Conservation (phyloP, 345 rosid genomes). For the Physaria fendleri region DNA sequence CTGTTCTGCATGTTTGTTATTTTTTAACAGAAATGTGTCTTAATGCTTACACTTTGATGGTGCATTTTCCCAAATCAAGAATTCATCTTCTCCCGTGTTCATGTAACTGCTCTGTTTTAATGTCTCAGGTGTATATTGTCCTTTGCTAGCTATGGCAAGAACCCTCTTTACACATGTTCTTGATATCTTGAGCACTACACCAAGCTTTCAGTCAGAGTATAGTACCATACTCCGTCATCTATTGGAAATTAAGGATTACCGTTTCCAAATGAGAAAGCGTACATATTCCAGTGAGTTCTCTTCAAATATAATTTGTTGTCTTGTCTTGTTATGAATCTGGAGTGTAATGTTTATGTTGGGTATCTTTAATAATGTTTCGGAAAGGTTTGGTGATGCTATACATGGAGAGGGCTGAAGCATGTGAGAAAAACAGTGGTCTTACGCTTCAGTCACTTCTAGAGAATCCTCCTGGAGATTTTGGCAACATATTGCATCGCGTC, state of each 20-base stretch:
- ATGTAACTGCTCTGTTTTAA: conserved; percentile 5
- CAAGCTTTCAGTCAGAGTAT: conserved; percentile 82
- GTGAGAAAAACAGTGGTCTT: conserved; percentile 39
- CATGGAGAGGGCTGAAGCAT: conserved; percentile 61
- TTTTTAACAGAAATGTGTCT: conserved; percentile 3
- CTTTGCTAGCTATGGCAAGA: conserved; percentile 63
- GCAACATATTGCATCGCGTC: conserved; percentile 50
- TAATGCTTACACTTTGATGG: background rate
- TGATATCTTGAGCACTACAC: conserved; percentile 63
- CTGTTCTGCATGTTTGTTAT: conserved; percentile 6
- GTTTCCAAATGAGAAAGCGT: conserved; percentile 69
- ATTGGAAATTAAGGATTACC: conserved; percentile 55
- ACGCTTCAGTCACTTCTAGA: conserved; percentile 78
- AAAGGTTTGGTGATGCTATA: conserved; percentile 60
- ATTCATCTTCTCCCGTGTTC: background rate
- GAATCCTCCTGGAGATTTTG: conserved; percentile 83
- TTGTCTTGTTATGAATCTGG: conserved; percentile 7
- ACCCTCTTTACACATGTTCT: conserved; percentile 58
- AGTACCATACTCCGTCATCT: conserved; percentile 75
- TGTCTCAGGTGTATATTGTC: conserved; percentile 48
- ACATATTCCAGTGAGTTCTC: conserved; percentile 58
- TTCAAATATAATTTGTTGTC: background rate
- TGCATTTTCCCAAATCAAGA: conserved; percentile 5
- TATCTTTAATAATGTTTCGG: conserved; percentile 20
- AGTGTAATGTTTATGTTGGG: conserved; percentile 5